Evolutionary conservation across 352 stramenopile species (phyloP).

Genomic region (Achlya hypogyna): DNA sequence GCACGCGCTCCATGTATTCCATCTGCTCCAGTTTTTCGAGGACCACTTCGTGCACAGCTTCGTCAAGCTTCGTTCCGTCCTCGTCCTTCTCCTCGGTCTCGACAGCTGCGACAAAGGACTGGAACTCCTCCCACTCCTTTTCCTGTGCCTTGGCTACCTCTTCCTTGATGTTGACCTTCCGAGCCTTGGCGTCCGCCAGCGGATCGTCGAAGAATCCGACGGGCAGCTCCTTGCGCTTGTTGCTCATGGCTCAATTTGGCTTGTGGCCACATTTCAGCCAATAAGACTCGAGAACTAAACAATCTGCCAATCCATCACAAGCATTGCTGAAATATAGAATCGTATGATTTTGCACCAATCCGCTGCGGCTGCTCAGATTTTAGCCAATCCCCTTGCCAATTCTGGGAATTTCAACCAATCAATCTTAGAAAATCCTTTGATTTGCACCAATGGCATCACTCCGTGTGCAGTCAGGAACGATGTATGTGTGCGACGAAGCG

Average conservation of each 20-base stretch:
- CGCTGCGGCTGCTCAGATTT: background rate
- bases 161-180: slow-evolving; percentile 38
- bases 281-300: background rate
- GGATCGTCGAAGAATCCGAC: slow-evolving; percentile 45
- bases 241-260: slow-evolving; percentile 12
- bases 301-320: background rate
- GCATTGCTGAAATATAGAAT: background rate
- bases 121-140: slow-evolving; percentile 51
- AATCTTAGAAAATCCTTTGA: too few relatives aligned
- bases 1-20: slow-evolving; percentile 56
- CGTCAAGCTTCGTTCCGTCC: slow-evolving; percentile 28
- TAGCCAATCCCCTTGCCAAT: slow-evolving; percentile 7
- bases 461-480: too few relatives aligned
- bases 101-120: slow-evolving; percentile 46
- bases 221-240: slow-evolving; percentile 25
- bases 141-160: slow-evolving; percentile 33
- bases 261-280: slow-evolving; percentile 2
- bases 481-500: slow-evolving; percentile 40
- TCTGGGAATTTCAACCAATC: too few relatives aligned
- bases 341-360: background rate
- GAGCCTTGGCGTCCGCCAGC: slow-evolving; percentile 38
- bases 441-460: too few relatives aligned
- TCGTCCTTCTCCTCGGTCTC: slow-evolving; percentile 36
- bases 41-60: slow-evolving; percentile 34
- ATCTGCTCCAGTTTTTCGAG: slow-evolving; percentile 51